Evolutionary conservation across 2,329 filamentous ascomycete genomes (phyloP).

Genomic region (Pseudonectria foliicola): DNA sequence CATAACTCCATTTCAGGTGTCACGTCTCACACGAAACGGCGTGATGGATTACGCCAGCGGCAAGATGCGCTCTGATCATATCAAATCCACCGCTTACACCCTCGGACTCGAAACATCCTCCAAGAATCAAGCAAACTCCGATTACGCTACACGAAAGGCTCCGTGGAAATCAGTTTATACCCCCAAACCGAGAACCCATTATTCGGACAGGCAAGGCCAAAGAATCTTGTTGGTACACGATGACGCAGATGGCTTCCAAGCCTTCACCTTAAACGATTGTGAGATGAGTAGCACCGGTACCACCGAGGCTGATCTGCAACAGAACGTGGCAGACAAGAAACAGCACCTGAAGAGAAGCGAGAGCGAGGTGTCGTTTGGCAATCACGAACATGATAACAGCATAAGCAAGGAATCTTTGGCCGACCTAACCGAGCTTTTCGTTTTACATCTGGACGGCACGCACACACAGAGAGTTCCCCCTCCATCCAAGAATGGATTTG

Average conservation of each 20-base stretch:
- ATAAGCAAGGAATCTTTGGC: too few relatives aligned
- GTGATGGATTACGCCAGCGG: conserved; percentile 71
- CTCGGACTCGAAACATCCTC: conserved; percentile 39
- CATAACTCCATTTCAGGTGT: conserved; percentile 73
- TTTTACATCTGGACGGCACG: too few relatives aligned
- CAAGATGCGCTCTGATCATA: conserved; percentile 40
- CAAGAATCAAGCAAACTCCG: conserved; percentile 33
- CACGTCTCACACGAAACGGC: conserved; percentile 77
- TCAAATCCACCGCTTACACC: conserved; percentile 37
- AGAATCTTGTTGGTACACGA: conserved; percentile 3
- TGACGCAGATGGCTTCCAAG: conserved; percentile 9
- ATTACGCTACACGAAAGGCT: conserved; percentile 41
- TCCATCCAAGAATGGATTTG: conserved; percentile 48
- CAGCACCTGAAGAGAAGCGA: too few relatives aligned
- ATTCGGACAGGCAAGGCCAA: conserved; percentile 3
- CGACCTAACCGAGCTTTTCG: too few relatives aligned
- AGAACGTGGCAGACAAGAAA: conserved; percentile 36
- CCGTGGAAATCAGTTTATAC: conserved; percentile 30
- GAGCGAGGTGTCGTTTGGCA: too few relatives aligned
- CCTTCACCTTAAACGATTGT: conserved; percentile 16
- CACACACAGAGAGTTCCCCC: conserved; percentile 36
- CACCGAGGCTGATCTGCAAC: conserved; percentile 10
- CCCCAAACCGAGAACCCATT: neutral
- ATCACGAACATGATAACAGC: too few relatives aligned
- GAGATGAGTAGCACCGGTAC: conserved; percentile 7